Evolutionary conservation across 805 yeast genomes (phyloP).

Genomic region (Ogataea nitratoaversa): DNA sequence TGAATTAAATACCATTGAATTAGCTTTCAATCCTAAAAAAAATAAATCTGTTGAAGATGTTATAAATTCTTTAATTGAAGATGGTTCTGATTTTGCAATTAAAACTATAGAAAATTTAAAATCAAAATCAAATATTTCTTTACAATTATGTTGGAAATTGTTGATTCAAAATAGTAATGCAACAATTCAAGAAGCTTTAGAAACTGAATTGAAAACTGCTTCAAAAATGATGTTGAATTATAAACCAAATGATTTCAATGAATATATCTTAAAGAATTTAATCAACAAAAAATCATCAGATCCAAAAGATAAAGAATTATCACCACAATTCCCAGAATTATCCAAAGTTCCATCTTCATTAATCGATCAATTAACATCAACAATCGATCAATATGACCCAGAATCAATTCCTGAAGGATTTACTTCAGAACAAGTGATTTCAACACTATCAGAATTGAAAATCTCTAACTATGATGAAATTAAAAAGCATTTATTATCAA

Average conservation of each 20-base stretch:
- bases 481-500: constrained; percentile 32
- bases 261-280: constrained; percentile 49
- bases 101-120: constrained; percentile 51
- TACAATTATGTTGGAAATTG: constrained; percentile 66
- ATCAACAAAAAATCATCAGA: constrained; percentile 38
- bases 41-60: constrained; percentile 49
- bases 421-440: constrained; percentile 17
- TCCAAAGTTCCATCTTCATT: constrained; percentile 63
- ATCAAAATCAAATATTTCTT: constrained; percentile 72
- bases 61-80: constrained; percentile 45
- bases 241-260: constrained; percentile 42
- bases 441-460: constrained; percentile 30
- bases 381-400: constrained; percentile 23
- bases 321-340: constrained; percentile 40
- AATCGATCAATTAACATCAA: constrained; percentile 43
- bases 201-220: constrained; percentile 72
- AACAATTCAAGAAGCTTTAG: constrained; percentile 61
- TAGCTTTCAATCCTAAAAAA: constrained; percentile 49
- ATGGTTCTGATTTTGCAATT: constrained; percentile 63
- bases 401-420: constrained; percentile 11
- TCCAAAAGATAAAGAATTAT: constrained; percentile 22
- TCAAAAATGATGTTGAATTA: constrained; percentile 63
- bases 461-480: constrained; percentile 35
- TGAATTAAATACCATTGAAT: constrained; percentile 62
- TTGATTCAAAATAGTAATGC: constrained; percentile 56